Evolutionary conservation across 371 early-diverging fungal genomes (phyloP).

Genomic region (Apophysomyces trapeziformis): DNA sequence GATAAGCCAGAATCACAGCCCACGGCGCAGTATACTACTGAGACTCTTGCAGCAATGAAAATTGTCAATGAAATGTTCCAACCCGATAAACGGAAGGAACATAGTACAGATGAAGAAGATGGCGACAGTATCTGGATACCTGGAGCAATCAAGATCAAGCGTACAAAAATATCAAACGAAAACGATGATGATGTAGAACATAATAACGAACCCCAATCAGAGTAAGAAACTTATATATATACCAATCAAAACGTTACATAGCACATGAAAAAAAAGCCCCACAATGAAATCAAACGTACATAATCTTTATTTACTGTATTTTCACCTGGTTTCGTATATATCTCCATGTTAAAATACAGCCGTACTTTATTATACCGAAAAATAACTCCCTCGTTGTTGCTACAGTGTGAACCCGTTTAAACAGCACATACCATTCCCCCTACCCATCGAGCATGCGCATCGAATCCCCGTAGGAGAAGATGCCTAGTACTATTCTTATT

Average conservation of each 20-base stretch:
- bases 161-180: constrained; percentile 5
- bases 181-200: not conserved
- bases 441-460: no score
- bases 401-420: no score
- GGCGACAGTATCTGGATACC: constrained; percentile 9
- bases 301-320: no score
- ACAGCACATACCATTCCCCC: no score
- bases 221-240: not conserved
- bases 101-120: constrained; percentile 11
- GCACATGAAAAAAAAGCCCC: not conserved
- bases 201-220: not conserved
- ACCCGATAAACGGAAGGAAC: not conserved
- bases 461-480: no score
- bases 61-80: constrained; percentile 17
- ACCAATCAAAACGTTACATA: not conserved
- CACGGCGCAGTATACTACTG: constrained; percentile 19
- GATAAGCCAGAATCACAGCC: not conserved
- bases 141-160: constrained; percentile 7
- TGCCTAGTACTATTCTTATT: no score
- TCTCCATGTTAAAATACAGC: no score
- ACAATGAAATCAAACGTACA: not conserved
- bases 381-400: no score
- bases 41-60: constrained; percentile 26
- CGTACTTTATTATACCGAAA: no score
- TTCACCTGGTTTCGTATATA: no score